These are phyloP conservation scores for Peltaster fructicola DNA, from an alignment of 2,329 filamentous ascomycete genomes.

Conservation along the genomic window DNA sequence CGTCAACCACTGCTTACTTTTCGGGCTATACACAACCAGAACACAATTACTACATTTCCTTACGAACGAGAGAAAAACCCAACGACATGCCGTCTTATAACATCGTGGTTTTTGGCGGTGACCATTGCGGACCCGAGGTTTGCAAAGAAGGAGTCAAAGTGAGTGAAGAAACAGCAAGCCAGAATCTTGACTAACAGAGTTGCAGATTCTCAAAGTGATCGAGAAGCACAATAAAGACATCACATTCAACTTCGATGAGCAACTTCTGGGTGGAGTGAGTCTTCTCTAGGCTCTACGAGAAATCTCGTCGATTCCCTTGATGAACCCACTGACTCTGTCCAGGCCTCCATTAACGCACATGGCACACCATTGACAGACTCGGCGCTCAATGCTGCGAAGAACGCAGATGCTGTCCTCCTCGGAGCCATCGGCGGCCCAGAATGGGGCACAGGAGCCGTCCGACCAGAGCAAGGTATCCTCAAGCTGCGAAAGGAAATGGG, in stretches of 20 bases:
- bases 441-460: constrained; percentile 81
- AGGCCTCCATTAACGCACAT: constrained; percentile 78
- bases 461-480: constrained; percentile 84
- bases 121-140: constrained; percentile 78
- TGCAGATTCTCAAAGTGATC: constrained; percentile 59
- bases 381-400: constrained; percentile 66
- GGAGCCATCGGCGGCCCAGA: constrained; percentile 92
- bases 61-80: no score
- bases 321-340: constrained; percentile 4
- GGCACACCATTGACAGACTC: constrained; percentile 66
- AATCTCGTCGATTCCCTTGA: constrained; percentile 1
- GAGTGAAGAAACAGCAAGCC: neutral
- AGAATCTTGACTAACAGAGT: constrained; percentile 2
- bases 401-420: constrained; percentile 75
- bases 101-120: constrained; percentile 22
- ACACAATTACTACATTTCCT: no score
- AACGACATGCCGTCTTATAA: constrained; percentile 11
- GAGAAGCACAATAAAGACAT: constrained; percentile 53
- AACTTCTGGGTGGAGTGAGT: constrained; percentile 80
- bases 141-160: constrained; percentile 13
- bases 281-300: constrained; percentile 6
- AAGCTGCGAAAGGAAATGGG: constrained; percentile 81
- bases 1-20: neutral
- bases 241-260: constrained; percentile 78
- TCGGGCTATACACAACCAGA: constrained; percentile 1